Evolutionary conservation across 306 rosid genomes (phyloP), one percentile per base, ranked within the genome.

Genomic region (Morella rubra): DNA sequence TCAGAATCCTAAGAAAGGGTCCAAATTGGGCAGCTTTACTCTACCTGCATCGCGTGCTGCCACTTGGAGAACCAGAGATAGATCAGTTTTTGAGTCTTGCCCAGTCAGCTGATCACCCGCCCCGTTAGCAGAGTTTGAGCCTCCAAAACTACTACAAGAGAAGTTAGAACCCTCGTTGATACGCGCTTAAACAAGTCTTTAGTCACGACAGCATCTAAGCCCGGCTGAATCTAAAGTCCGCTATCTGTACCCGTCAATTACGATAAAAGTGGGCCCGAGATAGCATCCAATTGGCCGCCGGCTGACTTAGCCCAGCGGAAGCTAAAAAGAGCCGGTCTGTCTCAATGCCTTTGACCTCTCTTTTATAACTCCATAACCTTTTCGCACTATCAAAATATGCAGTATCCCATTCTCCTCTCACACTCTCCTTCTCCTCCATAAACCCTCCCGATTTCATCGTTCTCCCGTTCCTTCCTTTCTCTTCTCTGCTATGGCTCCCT

Each of bases 401-500:
- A 32, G 37, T 32, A 32, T 32, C 37, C 37, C 37, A 32, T 32
- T 32, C 37, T 32, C 37, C 37, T 32, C 37, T 32, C n/a, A 22
- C 77, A 24, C 76, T 71, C 79, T 59, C 73, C 44, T 72, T 76
- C 24, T 11, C 56, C 76, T 65, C 51, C 74, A 19, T 56, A 37
- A 58, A 77, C 75, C 58, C 12, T 74, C 11, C 78, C 74, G 14
- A 8, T 4, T 46, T 59, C 75, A 5, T 72, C 78, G 72, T 22
- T 49, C 71, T 40, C 60, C 60, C 53, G 64, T 52, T 14, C 41
- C 67, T 46, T 47, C 19, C 41, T 20, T 69, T 67, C 62, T 69
- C 44, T 73, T 67, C 18, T 1, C 58, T 74, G 14, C 13, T 1
- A 18, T n/a, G 56, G 14, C 12, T 22, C 27, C 19, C 0, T 20